A percentile compares a stretch with the other conserved stretches of the same genome.
Evolutionary conservation across 352 stramenopile species (phyloP).

Genomic region (Globisporangium recalcitrans): DNA sequence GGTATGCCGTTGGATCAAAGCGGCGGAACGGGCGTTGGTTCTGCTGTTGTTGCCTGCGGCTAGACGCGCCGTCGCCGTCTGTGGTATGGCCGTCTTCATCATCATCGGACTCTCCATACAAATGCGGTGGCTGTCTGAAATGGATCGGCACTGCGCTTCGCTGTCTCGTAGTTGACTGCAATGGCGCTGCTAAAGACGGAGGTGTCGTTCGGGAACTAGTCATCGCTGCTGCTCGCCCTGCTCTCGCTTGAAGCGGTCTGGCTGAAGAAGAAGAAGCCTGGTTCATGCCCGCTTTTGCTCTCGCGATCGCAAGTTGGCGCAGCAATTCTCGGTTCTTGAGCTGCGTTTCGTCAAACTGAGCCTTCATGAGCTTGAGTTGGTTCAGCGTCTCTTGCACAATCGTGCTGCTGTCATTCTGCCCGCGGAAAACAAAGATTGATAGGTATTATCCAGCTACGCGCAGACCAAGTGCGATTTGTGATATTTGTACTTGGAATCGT

Average conservation of each 20-base stretch:
- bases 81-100: background rate
- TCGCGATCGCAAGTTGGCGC: conserved; percentile 60
- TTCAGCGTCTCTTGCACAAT: conserved; percentile 48
- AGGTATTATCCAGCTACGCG: background rate
- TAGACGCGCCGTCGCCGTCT: conserved; percentile 16
- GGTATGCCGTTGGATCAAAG: conserved; percentile 82
- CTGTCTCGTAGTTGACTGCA: background rate
- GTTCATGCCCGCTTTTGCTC: conserved; percentile 28
- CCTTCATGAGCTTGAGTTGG: conserved; percentile 56
- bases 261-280: background rate
- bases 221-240: background rate
- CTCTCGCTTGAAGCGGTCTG: conserved; percentile 1
- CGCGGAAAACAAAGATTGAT: background rate
- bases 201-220: background rate
- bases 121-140: conserved; percentile 21
- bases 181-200: background rate
- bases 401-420: conserved; percentile 46
- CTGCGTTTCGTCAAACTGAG: conserved; percentile 53
- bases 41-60: conserved; percentile 3
- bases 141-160: conserved; percentile 15
- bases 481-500: background rate
- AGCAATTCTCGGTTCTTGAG: conserved; percentile 75
- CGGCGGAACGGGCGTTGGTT: conserved; percentile 38
- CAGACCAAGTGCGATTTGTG: background rate
- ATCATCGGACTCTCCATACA: conserved; percentile 31